phyloP scores from a whole-genome alignment of 805 yeast genomes.

The Debaryomyces maramus region DNA sequence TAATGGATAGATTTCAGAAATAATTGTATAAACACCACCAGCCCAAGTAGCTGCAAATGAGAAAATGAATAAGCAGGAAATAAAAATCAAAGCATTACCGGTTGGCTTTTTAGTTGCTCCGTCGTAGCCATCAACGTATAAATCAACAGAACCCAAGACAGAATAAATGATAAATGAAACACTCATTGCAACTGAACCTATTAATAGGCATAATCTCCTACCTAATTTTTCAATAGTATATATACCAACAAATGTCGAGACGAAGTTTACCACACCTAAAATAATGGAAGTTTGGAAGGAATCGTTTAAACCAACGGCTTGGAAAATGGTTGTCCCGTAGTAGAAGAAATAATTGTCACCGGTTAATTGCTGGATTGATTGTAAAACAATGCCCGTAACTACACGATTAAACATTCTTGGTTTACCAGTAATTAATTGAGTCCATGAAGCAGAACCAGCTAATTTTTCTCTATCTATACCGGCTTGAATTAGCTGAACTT shows the following conservation, averaged over 20 bases:
- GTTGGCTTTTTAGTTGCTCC: constrained; percentile 46
- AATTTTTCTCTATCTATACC: constrained; percentile 59
- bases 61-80: constrained; percentile 62
- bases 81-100: constrained; percentile 61
- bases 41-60: constrained; percentile 75
- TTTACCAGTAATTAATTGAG: constrained; percentile 59
- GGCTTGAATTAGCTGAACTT: constrained; percentile 54
- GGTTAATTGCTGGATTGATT: constrained; percentile 57
- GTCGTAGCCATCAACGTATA: constrained; percentile 42
- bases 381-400: constrained; percentile 56
- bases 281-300: constrained; percentile 56
- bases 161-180: constrained; percentile 60
- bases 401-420: constrained; percentile 62
- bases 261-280: constrained; percentile 56
- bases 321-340: constrained; percentile 57
- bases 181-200: constrained; percentile 49
- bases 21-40: constrained; percentile 63
- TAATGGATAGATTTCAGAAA: constrained; percentile 67
- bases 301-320: constrained; percentile 48
- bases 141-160: constrained; percentile 55
- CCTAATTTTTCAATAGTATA: constrained; percentile 52
- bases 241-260: constrained; percentile 54
- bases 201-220: constrained; percentile 45
- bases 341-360: constrained; percentile 65
- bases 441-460: constrained; percentile 69